Base-by-base conservation (phyloP, 2,329 filamentous ascomycete genomes). In the Arthroderma sp. region DNA sequence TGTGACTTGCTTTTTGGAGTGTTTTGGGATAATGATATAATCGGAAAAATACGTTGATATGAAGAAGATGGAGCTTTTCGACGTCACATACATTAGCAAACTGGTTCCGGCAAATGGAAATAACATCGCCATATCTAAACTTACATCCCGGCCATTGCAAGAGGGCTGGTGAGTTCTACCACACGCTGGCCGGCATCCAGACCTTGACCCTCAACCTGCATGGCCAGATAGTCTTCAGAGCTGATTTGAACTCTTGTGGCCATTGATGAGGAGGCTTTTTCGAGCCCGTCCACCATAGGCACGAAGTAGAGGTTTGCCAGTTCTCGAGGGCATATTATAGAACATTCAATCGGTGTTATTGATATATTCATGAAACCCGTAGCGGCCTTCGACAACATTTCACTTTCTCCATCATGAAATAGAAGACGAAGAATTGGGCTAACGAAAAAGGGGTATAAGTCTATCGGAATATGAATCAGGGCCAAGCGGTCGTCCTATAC, bases 1-100 rank as follows among this genome's bases (percentile, higher is more conserved):
- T 35, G 89, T 82, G 52, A 97, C 91, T 39, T 84, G 85, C 25
- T 80, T 75, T 54, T 86, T 83, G 66, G 86, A 83, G 67, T 84
- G 87, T 56, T 79, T 79, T 0, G 93, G 91, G 0, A 96, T 89
- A 37, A 97, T 80, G 65, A 98, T 94, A 72, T 95, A 97, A 74
- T 98, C 91, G 35, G 88, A 93, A 73, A 95, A 97, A 73, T 97
- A 98, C 33, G 90, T 96, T 2, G 91, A 96, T 70, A 96, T 95
- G 79, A 97, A 97, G 77, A 97, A 96, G 67, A 98, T 95, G 56
- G 91, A 88, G 55, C 81, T 83, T 51, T 54, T 35, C 15, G 19
- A 11, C 15, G 19, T 17, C 23, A 37, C 31, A 37, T 21, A n/a
- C 17, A n/a, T 44, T 13, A 54, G 25, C 13, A 44, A 33, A 23